Evolutionary conservation across 192 early-diverging fungal genomes (phyloP), one percentile per base, ranked within the genome.

Genomic region (Globomyces pollinis-pini): DNA sequence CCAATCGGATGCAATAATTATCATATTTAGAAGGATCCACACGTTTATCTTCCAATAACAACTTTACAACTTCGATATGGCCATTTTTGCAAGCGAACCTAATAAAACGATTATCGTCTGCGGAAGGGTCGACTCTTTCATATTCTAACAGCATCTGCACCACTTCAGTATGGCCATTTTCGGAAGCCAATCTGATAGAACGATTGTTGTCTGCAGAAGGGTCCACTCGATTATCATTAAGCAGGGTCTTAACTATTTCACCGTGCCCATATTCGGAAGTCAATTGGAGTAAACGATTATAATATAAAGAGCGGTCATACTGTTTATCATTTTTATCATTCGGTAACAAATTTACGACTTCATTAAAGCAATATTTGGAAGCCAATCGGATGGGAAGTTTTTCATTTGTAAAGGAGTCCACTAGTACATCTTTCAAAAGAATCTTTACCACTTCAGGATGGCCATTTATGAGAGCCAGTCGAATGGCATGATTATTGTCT

Each of bases 371-470:
- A n/a, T n/a, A n/a, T n/a, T n/a, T n/a, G n/a, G n/a, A n/a, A n/a
- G n/a, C n/a, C n/a, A n/a, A n/a, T n/a, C n/a, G n/a, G n/a, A n/a
- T n/a, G n/a, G n/a, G n/a, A n/a, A n/a, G n/a, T n/a, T n/a, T n/a
- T n/a, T n/a, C n/a, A n/a, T n/a, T n/a, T n/a, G n/a, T n/a, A n/a
- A n/a, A n/a, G n/a, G n/a, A n/a, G n/a, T n/a, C n/a, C n/a, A n/a
- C n/a, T n/a, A n/a, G n/a, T n/a, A n/a, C n/a, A n/a, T n/a, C n/a
- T n/a, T n/a, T n/a, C 21, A 52, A 36, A 31, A 52, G 34, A 16
- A 52, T 23, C 16, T 52, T 4, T n/a, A 52, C 50, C 21, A 52
- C 50, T 6, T 52, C 50, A 16, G 6, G 16, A 23, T 52, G 50
- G 5, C 50, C 50, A 23, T 52, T 52, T 11, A 31, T 16, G 4